phyloP scores from a whole-genome alignment of 768 basidiomycete genomes.

The Pulveroboletus sp. region DNA sequence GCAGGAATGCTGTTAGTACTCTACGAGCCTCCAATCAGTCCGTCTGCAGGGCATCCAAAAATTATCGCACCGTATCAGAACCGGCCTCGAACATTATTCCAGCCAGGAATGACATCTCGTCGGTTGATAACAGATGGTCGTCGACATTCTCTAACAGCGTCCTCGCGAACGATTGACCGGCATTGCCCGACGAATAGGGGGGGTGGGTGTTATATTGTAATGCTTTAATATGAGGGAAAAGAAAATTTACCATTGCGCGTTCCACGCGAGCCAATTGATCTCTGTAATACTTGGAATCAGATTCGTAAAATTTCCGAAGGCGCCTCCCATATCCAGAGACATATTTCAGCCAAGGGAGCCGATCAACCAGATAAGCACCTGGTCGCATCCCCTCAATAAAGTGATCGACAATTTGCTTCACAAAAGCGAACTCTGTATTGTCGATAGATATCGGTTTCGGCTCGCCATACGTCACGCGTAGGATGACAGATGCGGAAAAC shows the following conservation, averaged over 20 bases:
- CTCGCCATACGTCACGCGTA: conserved; percentile 25
- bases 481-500: background rate
- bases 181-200: too few relatives aligned
- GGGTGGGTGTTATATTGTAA: background rate
- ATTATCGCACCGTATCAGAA: background rate
- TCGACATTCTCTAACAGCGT: conserved; percentile 19
- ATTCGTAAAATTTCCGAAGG: conserved; percentile 24
- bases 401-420: conserved; percentile 20
- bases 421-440: conserved; percentile 8
- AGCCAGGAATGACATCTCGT: conserved; percentile 54
- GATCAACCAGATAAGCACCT: conserved; percentile 33
- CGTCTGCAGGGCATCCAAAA: background rate
- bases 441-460: conserved; percentile 13
- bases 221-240: too few relatives aligned
- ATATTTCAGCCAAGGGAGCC: conserved; percentile 34
- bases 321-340: conserved; percentile 54
- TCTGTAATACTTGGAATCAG: conserved; percentile 50
- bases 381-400: conserved; percentile 30
- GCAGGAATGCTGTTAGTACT: conserved; percentile 30
- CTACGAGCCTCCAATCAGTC: background rate
- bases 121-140: conserved; percentile 44
- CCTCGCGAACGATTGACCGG: too few relatives aligned
- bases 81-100: conserved; percentile 50
- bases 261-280: conserved; percentile 43
- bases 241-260: conserved; percentile 37